phyloP scores from a whole-genome alignment of 1,284 basidiomycete species.

The Ganoderma leucocontextum region DNA sequence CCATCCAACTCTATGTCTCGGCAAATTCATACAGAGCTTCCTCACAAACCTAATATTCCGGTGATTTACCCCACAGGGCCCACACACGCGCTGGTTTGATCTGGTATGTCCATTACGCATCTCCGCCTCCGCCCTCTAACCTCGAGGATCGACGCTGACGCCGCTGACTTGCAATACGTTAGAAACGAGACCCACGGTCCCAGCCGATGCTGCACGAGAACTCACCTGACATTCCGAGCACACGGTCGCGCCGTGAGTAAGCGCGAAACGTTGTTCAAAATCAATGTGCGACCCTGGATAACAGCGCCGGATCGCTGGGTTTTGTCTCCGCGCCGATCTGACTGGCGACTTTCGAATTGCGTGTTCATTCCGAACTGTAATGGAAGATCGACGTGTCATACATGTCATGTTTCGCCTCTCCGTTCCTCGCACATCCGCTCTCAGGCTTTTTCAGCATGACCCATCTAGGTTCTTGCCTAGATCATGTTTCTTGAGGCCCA shows the following conservation, averaged over 20 bases:
- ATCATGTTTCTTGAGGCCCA: background rate
- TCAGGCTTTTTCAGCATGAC: background rate
- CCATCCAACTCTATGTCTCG: slow-evolving; percentile 15
- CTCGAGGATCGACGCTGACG: slow-evolving; percentile 2
- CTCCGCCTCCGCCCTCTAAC: background rate
- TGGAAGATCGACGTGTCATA: background rate
- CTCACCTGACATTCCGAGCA: background rate
- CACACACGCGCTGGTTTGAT: background rate
- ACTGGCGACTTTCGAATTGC: background rate
- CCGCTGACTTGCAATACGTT: background rate
- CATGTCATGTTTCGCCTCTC: background rate
- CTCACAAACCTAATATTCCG: slow-evolving; percentile 7
- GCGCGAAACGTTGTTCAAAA: slow-evolving; percentile 7
- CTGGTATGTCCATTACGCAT: slow-evolving; percentile 1
- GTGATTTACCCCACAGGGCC: background rate
- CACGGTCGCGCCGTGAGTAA: slow-evolving; percentile 6
- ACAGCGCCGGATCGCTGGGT: slow-evolving; percentile 3
- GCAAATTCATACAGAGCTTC: slow-evolving; percentile 6
- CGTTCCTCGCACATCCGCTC: background rate
- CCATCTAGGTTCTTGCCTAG: background rate
- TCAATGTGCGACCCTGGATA: slow-evolving; percentile 6
- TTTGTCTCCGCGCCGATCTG: slow-evolving; percentile 6
- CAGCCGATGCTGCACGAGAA: background rate
- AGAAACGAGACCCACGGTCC: background rate
- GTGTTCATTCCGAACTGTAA: background rate